Conservation (phyloP, 2,329 filamentous ascomycete species). For the Epichloe sylvatica region DNA sequence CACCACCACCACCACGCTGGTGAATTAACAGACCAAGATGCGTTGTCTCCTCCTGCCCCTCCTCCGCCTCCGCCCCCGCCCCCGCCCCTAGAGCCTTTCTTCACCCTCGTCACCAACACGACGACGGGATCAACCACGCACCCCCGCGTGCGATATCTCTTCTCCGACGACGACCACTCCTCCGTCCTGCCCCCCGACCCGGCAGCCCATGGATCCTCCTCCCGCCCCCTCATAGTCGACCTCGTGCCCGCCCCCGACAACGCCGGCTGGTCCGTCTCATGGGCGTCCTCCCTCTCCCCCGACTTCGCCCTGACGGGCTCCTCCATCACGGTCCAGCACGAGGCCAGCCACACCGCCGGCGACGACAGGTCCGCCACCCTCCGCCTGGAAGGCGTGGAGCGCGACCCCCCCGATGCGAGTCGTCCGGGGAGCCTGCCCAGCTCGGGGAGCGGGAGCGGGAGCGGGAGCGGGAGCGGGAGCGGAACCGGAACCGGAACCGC, state of each 20-base stretch:
- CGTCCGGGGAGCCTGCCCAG: constrained; percentile 14
- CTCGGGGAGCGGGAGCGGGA: constrained; percentile 18
- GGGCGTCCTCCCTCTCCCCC: constrained; percentile 57
- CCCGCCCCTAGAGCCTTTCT: constrained; percentile 59
- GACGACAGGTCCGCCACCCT: constrained; percentile 17
- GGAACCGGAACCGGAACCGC: too few species aligned
- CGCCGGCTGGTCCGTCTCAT: constrained; percentile 41
- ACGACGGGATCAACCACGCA: constrained; percentile 64
- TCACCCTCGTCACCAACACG: constrained; percentile 68
- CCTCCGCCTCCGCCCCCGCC: background rate
- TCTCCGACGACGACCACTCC: constrained; percentile 79
- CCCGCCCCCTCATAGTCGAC: constrained; percentile 42
- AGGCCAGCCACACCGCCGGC: constrained; percentile 16
- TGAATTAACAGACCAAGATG: background rate
- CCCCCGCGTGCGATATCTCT: constrained; percentile 81
- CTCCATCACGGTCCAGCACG: constrained; percentile 27
- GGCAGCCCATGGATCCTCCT: constrained; percentile 21
- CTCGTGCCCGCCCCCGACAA: constrained; percentile 28
- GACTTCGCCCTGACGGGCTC: constrained; percentile 52
- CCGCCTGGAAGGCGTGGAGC: constrained; percentile 24
- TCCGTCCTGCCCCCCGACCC: constrained; percentile 49
- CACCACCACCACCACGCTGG: background rate
- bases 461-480: too few species aligned
- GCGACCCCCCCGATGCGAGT: constrained; percentile 17
- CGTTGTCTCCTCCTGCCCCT: background rate